Percentiles rank a stretch among this genome's conserved stretches.
phyloP scores from a whole-genome alignment of 345 rosid genomes.

The Garcia nutans region DNA sequence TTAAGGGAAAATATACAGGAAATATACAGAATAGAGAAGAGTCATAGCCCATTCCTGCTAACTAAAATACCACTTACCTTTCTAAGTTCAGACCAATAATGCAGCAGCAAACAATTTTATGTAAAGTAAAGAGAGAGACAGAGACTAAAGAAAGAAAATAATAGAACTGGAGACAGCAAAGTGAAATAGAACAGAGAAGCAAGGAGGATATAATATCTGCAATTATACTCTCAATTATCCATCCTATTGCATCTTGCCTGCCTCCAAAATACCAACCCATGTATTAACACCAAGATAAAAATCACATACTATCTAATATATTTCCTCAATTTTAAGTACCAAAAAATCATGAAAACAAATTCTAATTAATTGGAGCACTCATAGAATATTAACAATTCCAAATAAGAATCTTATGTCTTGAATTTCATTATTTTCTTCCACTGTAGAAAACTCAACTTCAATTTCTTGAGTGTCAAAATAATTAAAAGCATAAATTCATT shows the following conservation, averaged over 20 bases:
- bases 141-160: background rate
- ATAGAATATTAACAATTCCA: no score
- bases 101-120: background rate
- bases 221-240: background rate
- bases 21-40: no score
- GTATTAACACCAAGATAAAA: background rate
- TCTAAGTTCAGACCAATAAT: no score
- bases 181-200: background rate
- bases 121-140: background rate
- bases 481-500: background rate
- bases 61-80: background rate
- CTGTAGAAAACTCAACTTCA: background rate
- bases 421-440: background rate
- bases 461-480: background rate
- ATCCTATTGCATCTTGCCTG: background rate
- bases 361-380: background rate
- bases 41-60: no score
- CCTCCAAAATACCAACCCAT: background rate
- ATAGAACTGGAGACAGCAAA: background rate
- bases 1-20: no score
- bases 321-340: no score
- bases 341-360: no score
- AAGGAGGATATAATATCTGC: background rate
- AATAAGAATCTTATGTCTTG: no score
- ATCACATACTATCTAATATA: no score